Conservation (phyloP, 208 protist species). For the Wallacemonas rigidus region DNA sequence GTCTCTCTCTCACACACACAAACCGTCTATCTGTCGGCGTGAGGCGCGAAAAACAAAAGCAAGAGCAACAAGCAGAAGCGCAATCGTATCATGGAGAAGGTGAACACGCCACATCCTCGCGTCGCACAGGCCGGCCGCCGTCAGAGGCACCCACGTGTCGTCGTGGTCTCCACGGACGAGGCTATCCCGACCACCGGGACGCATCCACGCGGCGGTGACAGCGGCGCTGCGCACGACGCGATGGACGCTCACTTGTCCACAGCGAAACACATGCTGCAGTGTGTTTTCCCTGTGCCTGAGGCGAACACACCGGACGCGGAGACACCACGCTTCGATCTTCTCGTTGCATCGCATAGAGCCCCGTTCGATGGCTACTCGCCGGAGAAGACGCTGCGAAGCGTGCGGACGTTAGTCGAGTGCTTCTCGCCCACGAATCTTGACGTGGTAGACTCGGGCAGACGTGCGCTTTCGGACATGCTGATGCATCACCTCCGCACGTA, state of each 20-base stretch:
- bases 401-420: conserved; percentile 50
- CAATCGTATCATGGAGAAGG: neutral
- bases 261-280: conserved; percentile 42
- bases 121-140: neutral
- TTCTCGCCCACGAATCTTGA: neutral
- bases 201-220: neutral
- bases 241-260: conserved; percentile 12
- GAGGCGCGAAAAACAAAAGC: neutral
- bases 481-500: conserved; percentile 30
- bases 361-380: conserved; percentile 49
- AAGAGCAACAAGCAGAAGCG: neutral
- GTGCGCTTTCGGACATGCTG: conserved; percentile 30
- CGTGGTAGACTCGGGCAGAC: conserved; percentile 17
- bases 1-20: conserved; percentile 2
- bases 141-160: conserved; percentile 11
- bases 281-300: conserved; percentile 26
- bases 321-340: neutral
- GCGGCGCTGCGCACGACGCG: conserved; percentile 14
- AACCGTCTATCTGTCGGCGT: neutral
- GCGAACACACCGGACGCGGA: neutral
- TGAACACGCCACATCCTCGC: no score
- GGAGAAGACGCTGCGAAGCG: conserved; percentile 50
- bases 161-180: conserved; percentile 17
- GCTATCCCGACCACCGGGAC: conserved; percentile 15
- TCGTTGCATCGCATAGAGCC: conserved; percentile 17